Evolutionary conservation across 2,329 filamentous ascomycete species (phyloP).

Genomic region (Ramularia collo-cygni): DNA sequence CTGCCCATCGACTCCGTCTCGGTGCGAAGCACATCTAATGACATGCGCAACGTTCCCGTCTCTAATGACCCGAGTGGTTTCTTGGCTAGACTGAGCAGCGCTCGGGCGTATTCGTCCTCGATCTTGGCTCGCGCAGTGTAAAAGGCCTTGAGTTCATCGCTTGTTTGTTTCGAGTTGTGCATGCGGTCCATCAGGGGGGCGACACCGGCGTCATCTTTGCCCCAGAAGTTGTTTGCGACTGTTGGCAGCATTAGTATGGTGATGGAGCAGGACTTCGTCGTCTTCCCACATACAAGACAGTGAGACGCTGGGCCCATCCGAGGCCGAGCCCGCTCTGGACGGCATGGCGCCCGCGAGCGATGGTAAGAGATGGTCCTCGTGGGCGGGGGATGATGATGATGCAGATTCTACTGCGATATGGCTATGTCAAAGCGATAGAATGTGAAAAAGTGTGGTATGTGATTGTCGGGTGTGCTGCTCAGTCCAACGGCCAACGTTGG

Average conservation of each 20-base stretch:
- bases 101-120: constrained; percentile 93
- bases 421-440: too few species aligned
- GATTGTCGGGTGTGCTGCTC: too few species aligned
- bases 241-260: constrained; percentile 26
- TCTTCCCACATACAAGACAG: constrained; percentile 27
- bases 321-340: constrained; percentile 27
- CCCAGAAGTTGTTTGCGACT: constrained; percentile 99
- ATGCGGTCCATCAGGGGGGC: constrained; percentile 86
- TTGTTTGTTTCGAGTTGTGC: constrained; percentile 88
- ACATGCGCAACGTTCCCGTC: constrained; percentile 71
- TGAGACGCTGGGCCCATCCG: constrained; percentile 31
- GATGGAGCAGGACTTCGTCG: constrained; percentile 1
- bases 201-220: constrained; percentile 96
- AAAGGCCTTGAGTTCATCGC: constrained; percentile 87
- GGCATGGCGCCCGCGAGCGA: constrained; percentile 25
- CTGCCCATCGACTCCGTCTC: constrained; percentile 94
- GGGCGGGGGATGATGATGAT: background rate
- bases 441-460: too few species aligned
- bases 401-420: too few species aligned
- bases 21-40: constrained; percentile 77
- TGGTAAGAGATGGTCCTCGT: background rate
- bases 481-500: too few species aligned
- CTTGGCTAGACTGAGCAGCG: constrained; percentile 74
- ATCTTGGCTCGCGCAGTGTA: constrained; percentile 86
- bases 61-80: constrained; percentile 88